Percentiles rank a stretch among this genome's conserved stretches.
Conservation (phyloP, 345 rosid genomes). For the Psidium friedrichsthalianum region DNA sequence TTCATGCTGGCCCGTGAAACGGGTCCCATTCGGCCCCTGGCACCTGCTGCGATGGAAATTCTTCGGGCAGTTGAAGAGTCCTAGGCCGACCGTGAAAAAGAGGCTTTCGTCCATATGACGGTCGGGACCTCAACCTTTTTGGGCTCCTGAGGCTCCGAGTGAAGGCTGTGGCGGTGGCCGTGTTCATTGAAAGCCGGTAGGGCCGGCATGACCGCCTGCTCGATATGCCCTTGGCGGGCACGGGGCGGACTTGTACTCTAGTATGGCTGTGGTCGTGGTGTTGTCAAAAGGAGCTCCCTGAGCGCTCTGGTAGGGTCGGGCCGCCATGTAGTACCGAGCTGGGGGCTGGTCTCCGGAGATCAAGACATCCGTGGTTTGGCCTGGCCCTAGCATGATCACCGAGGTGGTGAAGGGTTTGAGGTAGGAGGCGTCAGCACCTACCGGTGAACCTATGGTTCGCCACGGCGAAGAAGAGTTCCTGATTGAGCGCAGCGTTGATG, state of each 20-base stretch:
- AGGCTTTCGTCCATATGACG: slow-evolving; percentile 53
- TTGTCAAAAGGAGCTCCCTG: slow-evolving; percentile 70
- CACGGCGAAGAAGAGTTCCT: slow-evolving; percentile 62
- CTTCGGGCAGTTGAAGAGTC: slow-evolving; percentile 62
- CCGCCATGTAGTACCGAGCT: slow-evolving; percentile 72
- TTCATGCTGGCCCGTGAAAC: slow-evolving; percentile 81
- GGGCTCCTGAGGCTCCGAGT: slow-evolving; percentile 32
- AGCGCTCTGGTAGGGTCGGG: slow-evolving; percentile 67
- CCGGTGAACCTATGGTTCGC: slow-evolving; percentile 76
- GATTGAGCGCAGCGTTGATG: slow-evolving; percentile 81
- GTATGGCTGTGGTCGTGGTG: slow-evolving; percentile 86
- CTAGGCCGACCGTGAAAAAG: slow-evolving; percentile 67
- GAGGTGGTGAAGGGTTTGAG: slow-evolving; percentile 66
- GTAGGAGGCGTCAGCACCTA: slow-evolving; percentile 87
- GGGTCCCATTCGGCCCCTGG: slow-evolving; percentile 85
- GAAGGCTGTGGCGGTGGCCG: slow-evolving; percentile 60
- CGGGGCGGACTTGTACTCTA: slow-evolving; percentile 64
- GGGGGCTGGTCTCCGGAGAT: slow-evolving; percentile 61
- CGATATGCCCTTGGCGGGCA: slow-evolving; percentile 39
- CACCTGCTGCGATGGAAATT: slow-evolving; percentile 31
- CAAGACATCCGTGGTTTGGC: slow-evolving; percentile 88
- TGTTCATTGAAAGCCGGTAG: slow-evolving; percentile 77
- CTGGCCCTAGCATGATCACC: slow-evolving; percentile 81
- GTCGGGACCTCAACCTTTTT: slow-evolving; percentile 52
- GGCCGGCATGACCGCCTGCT: slow-evolving; percentile 28